Base-by-base conservation (phyloP, 1,284 basidiomycete species). In the Ganoderma multipileum region DNA sequence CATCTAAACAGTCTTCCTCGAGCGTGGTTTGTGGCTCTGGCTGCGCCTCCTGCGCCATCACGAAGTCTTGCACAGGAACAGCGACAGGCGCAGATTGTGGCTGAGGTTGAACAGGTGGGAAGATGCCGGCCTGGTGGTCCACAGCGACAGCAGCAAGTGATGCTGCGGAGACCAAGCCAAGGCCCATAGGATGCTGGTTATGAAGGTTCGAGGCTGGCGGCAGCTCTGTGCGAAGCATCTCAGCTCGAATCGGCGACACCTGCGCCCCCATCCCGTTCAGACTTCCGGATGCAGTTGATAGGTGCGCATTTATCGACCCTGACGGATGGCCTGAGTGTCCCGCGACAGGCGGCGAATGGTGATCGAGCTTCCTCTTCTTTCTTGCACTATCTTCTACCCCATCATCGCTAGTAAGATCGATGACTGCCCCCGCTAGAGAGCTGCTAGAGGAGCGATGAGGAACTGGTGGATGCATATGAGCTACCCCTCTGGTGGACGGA, bases 31-130 rank as follows among this genome's bases (percentile, higher is more conserved):
- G 28, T 14, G 54, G 79, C 81, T 68, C 83, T 62, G 69, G 73
- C n/a, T 76, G 78, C 14, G 76, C 77, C 7, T 76, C 77, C 5
- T 74, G 77, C 33, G 8, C 33, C 20, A 78, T 79, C 2, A 75
- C 76, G 12, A 78, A 76, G 9, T 74, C 76, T 39, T 52, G 18
- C 11, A 39, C 44, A 39, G 72, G 73, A 26, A 74, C 54, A 52
- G 54, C 72, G 26, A 74, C 54, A 47, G 54, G 57, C 11, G 55
- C 42, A 55, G 54, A n/a, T 18, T 18, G 50, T 18, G 16, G 61
- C 12, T 52, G 62, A 26, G 50, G 28, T 20, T 54, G 55, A 28
- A 26, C 14, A 41, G 14, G 39, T 42, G 59, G 41, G 36, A 23
- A 50, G 9, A 39, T 50, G 16, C 38, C 7, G 5, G 54, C 8